Conservation (phyloP, 2,329 filamentous ascomycete genomes). For the Fusarium sp. region DNA sequence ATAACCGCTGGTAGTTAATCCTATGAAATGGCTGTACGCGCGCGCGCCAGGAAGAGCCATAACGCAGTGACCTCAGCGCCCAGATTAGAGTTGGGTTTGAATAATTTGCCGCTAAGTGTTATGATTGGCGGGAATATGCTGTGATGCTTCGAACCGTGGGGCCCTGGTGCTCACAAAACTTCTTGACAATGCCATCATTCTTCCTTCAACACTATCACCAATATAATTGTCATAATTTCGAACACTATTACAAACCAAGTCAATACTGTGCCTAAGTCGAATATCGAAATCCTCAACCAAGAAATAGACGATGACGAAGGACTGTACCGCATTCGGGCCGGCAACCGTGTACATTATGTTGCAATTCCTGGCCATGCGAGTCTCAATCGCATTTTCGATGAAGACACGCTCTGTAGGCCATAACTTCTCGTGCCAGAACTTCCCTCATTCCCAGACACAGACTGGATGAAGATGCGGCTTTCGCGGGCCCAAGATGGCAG, state of each 20-base stretch:
- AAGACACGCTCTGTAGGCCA: background rate
- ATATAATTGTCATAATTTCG: fast-evolving
- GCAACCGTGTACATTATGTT: background rate
- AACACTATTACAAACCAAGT: fast-evolving
- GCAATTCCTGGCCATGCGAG: background rate
- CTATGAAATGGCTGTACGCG: background rate
- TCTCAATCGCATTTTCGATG: fast-evolving
- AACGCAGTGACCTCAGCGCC: too few relatives aligned
- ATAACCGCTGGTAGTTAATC: background rate
- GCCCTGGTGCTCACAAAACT: background rate
- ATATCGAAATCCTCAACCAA: background rate
- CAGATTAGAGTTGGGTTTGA: too few relatives aligned
- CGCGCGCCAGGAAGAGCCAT: background rate
- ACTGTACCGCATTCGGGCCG: background rate
- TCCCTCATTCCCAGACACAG: background rate
- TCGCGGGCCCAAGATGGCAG: background rate
- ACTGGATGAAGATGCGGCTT: background rate
- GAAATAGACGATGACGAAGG: background rate
- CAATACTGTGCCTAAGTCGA: background rate
- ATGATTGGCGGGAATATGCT: background rate
- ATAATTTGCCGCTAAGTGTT: background rate
- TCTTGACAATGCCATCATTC: background rate
- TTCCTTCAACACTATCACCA: background rate
- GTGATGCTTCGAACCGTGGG: background rate
- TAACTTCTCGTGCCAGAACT: background rate